These are phyloP conservation scores for Begonia masoniana DNA, from an alignment of 306 rosid species.

Conservation along the genomic window DNA sequence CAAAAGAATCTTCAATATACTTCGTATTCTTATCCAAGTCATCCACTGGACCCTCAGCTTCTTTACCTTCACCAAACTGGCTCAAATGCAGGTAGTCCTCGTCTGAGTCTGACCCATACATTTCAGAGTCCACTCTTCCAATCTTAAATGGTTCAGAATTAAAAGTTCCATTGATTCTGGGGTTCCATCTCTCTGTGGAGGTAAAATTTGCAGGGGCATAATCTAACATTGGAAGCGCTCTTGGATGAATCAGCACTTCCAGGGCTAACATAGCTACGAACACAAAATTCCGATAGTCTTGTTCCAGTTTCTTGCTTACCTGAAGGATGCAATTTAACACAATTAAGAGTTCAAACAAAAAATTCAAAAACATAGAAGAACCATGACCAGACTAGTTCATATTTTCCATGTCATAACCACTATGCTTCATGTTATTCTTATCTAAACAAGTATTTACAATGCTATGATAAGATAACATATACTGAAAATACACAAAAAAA, in stretches of 20 bases:
- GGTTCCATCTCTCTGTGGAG: background rate
- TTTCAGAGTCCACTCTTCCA: too few relatives aligned
- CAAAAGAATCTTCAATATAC: slow-evolving; percentile 18
- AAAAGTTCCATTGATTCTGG: too few relatives aligned
- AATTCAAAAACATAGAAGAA: too few relatives aligned
- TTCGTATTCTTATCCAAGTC: slow-evolving; percentile 13
- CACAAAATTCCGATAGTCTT: slow-evolving; percentile 64
- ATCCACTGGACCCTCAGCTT: slow-evolving; percentile 16
- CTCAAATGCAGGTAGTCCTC: slow-evolving; percentile 23
- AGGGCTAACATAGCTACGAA: slow-evolving; percentile 68
- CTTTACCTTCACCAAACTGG: slow-evolving; percentile 37
- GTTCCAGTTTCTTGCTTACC: slow-evolving; percentile 67
- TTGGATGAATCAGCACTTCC: slow-evolving; percentile 89
- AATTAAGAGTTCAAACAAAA: too few relatives aligned
- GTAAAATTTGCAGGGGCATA: slow-evolving; percentile 11
- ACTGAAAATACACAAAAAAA: background rate
- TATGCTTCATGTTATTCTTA: too few relatives aligned
- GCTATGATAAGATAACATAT: too few relatives aligned
- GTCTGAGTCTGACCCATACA: slow-evolving; percentile 11
- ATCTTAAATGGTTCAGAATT: too few relatives aligned
- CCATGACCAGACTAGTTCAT: too few relatives aligned
- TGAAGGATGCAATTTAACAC: slow-evolving; percentile 20
- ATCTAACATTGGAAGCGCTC: slow-evolving; percentile 52
- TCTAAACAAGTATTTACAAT: too few relatives aligned
- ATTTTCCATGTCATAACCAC: too few relatives aligned